Evolutionary conservation across 805 yeast genomes (phyloP).

Genomic region (Metschnikowia lachancei): DNA sequence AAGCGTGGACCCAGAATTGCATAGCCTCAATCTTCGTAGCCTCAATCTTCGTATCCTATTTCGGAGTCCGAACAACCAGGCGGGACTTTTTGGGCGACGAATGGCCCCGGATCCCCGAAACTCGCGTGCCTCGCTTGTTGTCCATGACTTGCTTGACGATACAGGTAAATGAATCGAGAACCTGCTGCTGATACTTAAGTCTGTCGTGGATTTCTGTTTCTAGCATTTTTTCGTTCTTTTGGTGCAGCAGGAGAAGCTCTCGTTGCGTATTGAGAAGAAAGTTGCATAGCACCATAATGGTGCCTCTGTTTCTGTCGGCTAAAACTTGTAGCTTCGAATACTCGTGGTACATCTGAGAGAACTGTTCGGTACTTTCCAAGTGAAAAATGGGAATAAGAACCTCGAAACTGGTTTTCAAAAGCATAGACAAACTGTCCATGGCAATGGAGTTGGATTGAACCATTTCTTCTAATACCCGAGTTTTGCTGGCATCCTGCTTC

Average conservation of each 20-base stretch:
- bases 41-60: no score
- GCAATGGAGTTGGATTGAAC: conserved; percentile 12
- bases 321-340: conserved; percentile 5
- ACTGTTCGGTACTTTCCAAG: conserved; percentile 14
- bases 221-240: conserved; percentile 13
- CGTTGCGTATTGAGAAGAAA: conserved; percentile 13
- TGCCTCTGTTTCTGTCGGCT: conserved; percentile 3
- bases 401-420: conserved; percentile 14
- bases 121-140: conserved; percentile 7
- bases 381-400: conserved; percentile 14
- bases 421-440: conserved; percentile 8
- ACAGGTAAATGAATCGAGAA: conserved; percentile 12
- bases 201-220: conserved; percentile 14
- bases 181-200: conserved; percentile 16
- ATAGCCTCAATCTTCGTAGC: no score
- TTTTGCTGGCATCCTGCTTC: not conserved
- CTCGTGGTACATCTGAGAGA: conserved; percentile 11
- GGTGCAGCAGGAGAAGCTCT: conserved; percentile 11
- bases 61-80: not conserved
- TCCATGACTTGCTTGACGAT: conserved; percentile 13
- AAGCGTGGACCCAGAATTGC: no score
- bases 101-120: conserved; percentile 12
- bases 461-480: conserved; percentile 1
- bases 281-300: conserved; percentile 8
- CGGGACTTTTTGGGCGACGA: conserved; percentile 10